phyloP scores from a whole-genome alignment of 2,329 filamentous ascomycete genomes.

The Hymenoscyphus linearis region DNA sequence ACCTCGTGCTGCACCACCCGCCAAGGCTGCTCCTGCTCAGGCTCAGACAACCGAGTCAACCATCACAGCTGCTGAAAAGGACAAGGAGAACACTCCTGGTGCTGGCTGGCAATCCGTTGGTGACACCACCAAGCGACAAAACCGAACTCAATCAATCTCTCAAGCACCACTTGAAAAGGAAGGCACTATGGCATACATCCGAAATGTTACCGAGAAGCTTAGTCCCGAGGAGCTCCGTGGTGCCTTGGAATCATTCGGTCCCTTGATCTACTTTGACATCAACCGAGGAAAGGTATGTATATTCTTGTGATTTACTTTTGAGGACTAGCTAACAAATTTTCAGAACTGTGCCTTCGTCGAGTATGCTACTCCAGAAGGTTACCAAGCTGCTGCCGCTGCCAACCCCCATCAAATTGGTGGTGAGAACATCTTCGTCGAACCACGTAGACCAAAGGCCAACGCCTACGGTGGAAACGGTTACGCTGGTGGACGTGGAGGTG shows the following conservation, averaged over 20 bases:
- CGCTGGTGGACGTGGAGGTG: slow-evolving; percentile 55
- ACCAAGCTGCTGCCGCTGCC: slow-evolving; percentile 73
- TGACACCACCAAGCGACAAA: slow-evolving; percentile 78
- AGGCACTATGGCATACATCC: slow-evolving; percentile 81
- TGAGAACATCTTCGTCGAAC: slow-evolving; percentile 81
- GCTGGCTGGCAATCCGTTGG: slow-evolving; percentile 84
- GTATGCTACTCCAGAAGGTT: slow-evolving; percentile 74
- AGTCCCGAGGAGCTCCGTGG: slow-evolving; percentile 66
- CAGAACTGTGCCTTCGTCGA: slow-evolving; percentile 97
- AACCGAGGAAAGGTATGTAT: slow-evolving; percentile 78
- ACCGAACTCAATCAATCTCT: slow-evolving; percentile 63
- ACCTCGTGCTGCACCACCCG: slow-evolving; percentile 42
- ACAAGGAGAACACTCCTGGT: slow-evolving; percentile 31
- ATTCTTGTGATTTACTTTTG: slow-evolving; percentile 27
- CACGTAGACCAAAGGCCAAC: slow-evolving; percentile 72
- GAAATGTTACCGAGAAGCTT: slow-evolving; percentile 90
- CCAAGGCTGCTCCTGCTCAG: slow-evolving; percentile 36
- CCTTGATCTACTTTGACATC: slow-evolving; percentile 69
- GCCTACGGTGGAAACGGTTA: slow-evolving; percentile 67
- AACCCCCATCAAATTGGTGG: slow-evolving; percentile 84
- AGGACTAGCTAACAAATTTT: slow-evolving; percentile 17
- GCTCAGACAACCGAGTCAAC: slow-evolving; percentile 45
- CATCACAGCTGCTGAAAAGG: slow-evolving; percentile 29
- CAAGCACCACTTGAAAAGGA: slow-evolving; percentile 60
- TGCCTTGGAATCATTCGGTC: slow-evolving; percentile 66